A percentile compares a stretch with the other conserved stretches of the same genome.
phyloP scores from a whole-genome alignment of 352 stramenopile genomes.

The Globisporangium cederbergense region DNA sequence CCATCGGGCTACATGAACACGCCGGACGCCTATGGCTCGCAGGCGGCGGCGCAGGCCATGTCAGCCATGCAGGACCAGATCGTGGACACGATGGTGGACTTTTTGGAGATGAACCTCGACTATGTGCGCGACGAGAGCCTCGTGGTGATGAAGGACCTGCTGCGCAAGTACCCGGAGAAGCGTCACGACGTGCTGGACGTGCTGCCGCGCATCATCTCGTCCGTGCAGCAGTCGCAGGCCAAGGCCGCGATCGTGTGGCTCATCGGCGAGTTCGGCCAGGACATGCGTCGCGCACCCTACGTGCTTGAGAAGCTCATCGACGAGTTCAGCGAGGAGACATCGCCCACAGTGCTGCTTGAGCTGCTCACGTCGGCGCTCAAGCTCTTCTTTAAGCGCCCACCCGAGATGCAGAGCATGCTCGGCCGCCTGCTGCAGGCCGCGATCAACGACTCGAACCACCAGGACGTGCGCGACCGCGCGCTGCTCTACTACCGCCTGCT shows the following conservation, averaged over 20 bases:
- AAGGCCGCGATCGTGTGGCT: slow-evolving; percentile 97
- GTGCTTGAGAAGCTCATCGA: slow-evolving; percentile 96
- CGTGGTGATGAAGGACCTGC: slow-evolving; percentile 94
- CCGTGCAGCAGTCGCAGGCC: slow-evolving; percentile 75
- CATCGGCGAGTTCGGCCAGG: slow-evolving; percentile 95
- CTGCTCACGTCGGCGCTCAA: slow-evolving; percentile 96
- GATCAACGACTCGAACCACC: slow-evolving; percentile 94
- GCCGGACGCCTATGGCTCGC: slow-evolving; percentile 65
- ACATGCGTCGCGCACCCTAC: slow-evolving; percentile 93
- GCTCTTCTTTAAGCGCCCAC: slow-evolving; percentile 97
- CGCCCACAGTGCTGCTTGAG: slow-evolving; percentile 90
- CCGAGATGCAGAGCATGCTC: slow-evolving; percentile 98
- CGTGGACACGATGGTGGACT: slow-evolving; percentile 94
- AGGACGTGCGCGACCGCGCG: slow-evolving; percentile 96
- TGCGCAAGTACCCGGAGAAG: slow-evolving; percentile 95
- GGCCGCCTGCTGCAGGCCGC: slow-evolving; percentile 91
- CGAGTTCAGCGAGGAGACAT: slow-evolving; percentile 89
- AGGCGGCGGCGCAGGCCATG: slow-evolving; percentile 51
- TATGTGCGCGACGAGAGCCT: slow-evolving; percentile 97
- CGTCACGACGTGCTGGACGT: slow-evolving; percentile 89
- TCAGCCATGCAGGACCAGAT: slow-evolving; percentile 83
- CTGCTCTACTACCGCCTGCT: slow-evolving; percentile 98
- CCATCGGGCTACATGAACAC: slow-evolving; percentile 42
- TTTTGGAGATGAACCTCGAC: slow-evolving; percentile 95
- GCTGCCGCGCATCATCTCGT: slow-evolving; percentile 65